Conservation (phyloP, 1,139 yeast species). For the Taphrina betulina region DNA sequence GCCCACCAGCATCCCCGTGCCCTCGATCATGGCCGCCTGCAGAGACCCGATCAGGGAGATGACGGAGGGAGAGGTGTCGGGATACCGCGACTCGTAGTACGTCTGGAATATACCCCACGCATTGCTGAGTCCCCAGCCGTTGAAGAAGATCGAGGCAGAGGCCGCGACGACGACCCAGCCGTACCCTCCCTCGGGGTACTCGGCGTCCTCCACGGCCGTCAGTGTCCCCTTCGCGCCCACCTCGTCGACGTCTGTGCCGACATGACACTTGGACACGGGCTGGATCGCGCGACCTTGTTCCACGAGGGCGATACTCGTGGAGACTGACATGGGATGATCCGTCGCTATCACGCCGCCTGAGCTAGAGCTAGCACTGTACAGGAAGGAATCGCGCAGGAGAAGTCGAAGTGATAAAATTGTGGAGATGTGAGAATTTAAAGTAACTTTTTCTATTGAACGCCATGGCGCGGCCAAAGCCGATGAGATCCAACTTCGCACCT, state of each 20-base stretch:
- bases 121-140: conserved; percentile 34
- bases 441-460: too few species aligned
- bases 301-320: too few species aligned
- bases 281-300: too few species aligned
- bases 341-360: too few species aligned
- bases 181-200: conserved; percentile 28
- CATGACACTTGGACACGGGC: too few species aligned
- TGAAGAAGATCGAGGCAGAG: conserved; percentile 25
- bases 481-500: too few species aligned
- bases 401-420: too few species aligned
- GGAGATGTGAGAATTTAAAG: too few species aligned
- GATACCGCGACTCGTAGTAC: conserved; percentile 53
- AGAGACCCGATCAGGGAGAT: conserved; percentile 68
- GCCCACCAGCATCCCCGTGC: conserved; percentile 61
- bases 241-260: neutral
- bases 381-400: too few species aligned
- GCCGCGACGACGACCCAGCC: conserved; percentile 27
- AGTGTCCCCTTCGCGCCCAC: neutral
- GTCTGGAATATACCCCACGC: conserved; percentile 51
- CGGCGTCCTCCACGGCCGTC: neutral
- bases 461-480: too few species aligned
- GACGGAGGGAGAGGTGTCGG: conserved; percentile 49
- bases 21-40: conserved; percentile 56
- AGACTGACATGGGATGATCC: too few species aligned
- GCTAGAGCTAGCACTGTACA: too few species aligned